phyloP scores from a whole-genome alignment of 2,329 filamentous ascomycete genomes.

The Claviceps humidiphila region DNA sequence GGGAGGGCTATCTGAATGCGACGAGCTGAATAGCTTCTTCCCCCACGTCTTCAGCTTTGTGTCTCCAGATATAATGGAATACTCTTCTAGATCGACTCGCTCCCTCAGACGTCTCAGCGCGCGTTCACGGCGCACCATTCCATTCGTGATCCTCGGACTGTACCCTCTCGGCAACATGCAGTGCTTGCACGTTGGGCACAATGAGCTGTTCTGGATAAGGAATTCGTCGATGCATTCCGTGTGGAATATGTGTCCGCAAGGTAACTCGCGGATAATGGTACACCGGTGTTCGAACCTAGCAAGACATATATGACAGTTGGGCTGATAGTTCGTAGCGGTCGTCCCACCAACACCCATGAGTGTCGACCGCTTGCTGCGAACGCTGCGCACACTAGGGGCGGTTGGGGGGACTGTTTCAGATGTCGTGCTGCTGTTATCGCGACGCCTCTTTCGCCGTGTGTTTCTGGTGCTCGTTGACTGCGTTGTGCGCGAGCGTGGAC shows the following conservation, averaged over 20 bases:
- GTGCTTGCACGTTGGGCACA: constrained; percentile 85
- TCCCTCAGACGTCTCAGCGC: constrained; percentile 49
- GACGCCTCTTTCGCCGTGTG: constrained; percentile 18
- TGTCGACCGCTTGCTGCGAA: constrained; percentile 26
- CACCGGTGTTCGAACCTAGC: constrained; percentile 59
- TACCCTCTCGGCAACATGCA: constrained; percentile 59
- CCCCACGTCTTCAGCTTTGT: constrained; percentile 23
- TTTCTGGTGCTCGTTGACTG: constrained; percentile 15
- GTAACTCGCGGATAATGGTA: constrained; percentile 69
- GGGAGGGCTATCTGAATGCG: constrained; percentile 9
- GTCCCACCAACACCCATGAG: constrained; percentile 22
- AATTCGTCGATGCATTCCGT: constrained; percentile 84
- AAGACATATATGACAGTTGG: constrained; percentile 80
- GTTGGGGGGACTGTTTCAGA: constrained; percentile 13
- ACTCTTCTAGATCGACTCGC: constrained; percentile 31
- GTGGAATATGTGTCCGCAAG: constrained; percentile 89
- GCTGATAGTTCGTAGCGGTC: constrained; percentile 52
- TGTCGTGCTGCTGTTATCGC: constrained; percentile 16
- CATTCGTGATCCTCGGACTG: constrained; percentile 62
- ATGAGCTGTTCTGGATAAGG: constrained; percentile 61
- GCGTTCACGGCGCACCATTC: constrained; percentile 73
- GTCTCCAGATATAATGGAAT: constrained; percentile 19
- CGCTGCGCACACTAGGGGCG: constrained; percentile 12
- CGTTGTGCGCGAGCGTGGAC: constrained; percentile 13
- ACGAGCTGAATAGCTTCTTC: constrained; percentile 20